These are phyloP conservation scores for Phalaenopsis aphrodite DNA, from an alignment of 106 monocot genomes.

Conservation along the genomic window DNA sequence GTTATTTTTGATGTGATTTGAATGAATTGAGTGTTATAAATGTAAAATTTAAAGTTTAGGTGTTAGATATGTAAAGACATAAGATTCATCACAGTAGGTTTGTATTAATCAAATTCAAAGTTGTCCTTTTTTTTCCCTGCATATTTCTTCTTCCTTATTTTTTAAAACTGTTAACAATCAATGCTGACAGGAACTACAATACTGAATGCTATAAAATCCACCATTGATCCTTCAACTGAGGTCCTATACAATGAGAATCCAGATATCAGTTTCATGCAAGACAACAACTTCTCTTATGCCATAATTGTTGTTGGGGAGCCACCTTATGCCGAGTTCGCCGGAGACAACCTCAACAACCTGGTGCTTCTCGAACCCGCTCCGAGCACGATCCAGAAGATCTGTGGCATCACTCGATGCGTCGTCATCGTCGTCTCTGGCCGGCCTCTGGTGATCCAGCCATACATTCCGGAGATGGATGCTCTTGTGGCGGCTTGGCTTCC, in stretches of 20 bases:
- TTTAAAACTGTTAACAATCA: too few species aligned
- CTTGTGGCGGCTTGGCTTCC: slow-evolving; percentile 58
- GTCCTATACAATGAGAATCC: slow-evolving; percentile 29
- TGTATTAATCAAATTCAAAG: too few species aligned
- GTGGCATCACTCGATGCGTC: slow-evolving; percentile 22
- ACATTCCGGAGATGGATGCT: slow-evolving; percentile 21
- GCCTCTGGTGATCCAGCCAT: slow-evolving; percentile 40
- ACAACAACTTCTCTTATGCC: slow-evolving; percentile 17
- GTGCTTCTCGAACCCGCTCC: slow-evolving; percentile 18
- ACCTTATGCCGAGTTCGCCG: slow-evolving; percentile 15
- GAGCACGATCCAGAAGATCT: slow-evolving; percentile 22
- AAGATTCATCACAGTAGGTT: too few species aligned
- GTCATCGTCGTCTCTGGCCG: slow-evolving; percentile 36
- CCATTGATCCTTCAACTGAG: slow-evolving; percentile 13
- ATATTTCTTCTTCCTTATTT: too few species aligned
- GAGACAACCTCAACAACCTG: slow-evolving; percentile 22
- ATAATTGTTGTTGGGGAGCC: slow-evolving; percentile 18
- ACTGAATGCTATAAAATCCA: slow-evolving; percentile 6
- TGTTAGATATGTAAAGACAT: too few species aligned
- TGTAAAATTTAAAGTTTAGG: too few species aligned
- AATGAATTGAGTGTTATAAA: too few species aligned
- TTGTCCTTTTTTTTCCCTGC: too few species aligned
- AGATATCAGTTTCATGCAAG: slow-evolving; percentile 8
- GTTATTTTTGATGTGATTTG: too few species aligned
- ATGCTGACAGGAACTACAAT: slow-evolving; percentile 3